Evolutionary conservation across 108 stramenopile species (phyloP).

Genomic region (Pseudonitzschia multiseries): DNA sequence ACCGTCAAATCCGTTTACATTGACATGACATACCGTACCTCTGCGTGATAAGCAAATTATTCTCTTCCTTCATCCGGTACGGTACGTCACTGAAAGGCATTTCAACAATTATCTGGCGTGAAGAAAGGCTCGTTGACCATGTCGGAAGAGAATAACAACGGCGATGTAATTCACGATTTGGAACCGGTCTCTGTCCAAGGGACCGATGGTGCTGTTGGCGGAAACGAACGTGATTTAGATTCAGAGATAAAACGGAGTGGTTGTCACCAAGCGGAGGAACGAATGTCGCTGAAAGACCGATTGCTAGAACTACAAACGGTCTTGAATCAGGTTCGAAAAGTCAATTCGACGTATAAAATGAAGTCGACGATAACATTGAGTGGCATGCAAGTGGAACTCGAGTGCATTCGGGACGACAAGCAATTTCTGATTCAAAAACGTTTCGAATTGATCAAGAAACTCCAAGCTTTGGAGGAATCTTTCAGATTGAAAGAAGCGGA

Average conservation of each 20-base stretch:
- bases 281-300: not conserved
- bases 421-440: constrained; percentile 8
- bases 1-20: too few species aligned
- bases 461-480: not conserved
- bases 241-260: not conserved
- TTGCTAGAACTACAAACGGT: not conserved
- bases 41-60: too few species aligned
- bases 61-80: too few species aligned
- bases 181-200: not conserved
- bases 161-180: not conserved
- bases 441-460: not conserved
- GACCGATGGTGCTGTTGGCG: not conserved
- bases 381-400: not conserved
- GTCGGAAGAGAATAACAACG: not conserved
- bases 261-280: not conserved
- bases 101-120: too few species aligned
- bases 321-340: not conserved
- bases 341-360: constrained; percentile 1
- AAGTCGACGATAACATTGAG: constrained; percentile 8
- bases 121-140: not conserved
- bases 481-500: not conserved
- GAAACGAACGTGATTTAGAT: not conserved
- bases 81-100: too few species aligned
- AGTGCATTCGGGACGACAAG: constrained; percentile 5
- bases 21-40: too few species aligned